These are phyloP conservation scores for Yarrowia sp. DNA, from an alignment of 805 yeast species.

Conservation along the genomic window DNA sequence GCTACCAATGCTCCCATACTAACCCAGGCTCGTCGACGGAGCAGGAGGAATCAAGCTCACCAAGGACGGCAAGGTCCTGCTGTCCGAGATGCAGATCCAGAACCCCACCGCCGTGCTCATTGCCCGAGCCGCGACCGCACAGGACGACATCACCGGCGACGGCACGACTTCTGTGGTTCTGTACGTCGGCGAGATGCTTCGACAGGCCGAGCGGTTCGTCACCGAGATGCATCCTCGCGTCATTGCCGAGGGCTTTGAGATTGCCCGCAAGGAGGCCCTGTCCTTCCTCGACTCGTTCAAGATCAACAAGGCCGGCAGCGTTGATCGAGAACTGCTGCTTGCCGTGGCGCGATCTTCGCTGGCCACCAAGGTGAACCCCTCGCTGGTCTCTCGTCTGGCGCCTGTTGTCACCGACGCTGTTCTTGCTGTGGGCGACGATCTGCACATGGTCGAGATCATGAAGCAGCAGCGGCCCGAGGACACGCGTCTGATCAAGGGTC, in stretches of 20 bases:
- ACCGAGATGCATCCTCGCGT: conserved; percentile 93
- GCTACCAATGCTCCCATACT: too few species aligned
- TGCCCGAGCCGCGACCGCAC: conserved; percentile 96
- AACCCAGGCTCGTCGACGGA: conserved; percentile 72
- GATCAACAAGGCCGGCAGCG: conserved; percentile 39
- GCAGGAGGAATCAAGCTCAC: conserved; percentile 93
- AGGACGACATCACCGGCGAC: conserved; percentile 98
- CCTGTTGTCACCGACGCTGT: conserved; percentile 98
- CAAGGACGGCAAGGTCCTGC: conserved; percentile 91
- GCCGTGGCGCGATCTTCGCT: conserved; percentile 91
- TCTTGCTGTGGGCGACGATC: conserved; percentile 70
- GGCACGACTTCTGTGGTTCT: conserved; percentile 96
- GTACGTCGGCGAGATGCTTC: conserved; percentile 88
- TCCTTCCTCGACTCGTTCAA: conserved; percentile 68
- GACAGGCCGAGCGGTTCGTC: conserved; percentile 89
- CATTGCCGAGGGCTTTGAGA: conserved; percentile 90
- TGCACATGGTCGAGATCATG: conserved; percentile 98
- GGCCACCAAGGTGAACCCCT: conserved; percentile 77
- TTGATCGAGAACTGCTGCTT: conserved; percentile 82
- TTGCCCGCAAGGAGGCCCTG: conserved; percentile 75
- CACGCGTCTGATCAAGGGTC: conserved; percentile 78
- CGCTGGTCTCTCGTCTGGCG: conserved; percentile 73
- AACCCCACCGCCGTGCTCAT: conserved; percentile 86
- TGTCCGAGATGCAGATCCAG: conserved; percentile 95
- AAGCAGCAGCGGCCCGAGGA: conserved; percentile 86